A percentile compares a stretch with the other conserved stretches of the same genome.
These are phyloP conservation scores for Monilinia polystroma DNA, from an alignment of 2,329 filamentous ascomycete species.

Conservation along the genomic window DNA sequence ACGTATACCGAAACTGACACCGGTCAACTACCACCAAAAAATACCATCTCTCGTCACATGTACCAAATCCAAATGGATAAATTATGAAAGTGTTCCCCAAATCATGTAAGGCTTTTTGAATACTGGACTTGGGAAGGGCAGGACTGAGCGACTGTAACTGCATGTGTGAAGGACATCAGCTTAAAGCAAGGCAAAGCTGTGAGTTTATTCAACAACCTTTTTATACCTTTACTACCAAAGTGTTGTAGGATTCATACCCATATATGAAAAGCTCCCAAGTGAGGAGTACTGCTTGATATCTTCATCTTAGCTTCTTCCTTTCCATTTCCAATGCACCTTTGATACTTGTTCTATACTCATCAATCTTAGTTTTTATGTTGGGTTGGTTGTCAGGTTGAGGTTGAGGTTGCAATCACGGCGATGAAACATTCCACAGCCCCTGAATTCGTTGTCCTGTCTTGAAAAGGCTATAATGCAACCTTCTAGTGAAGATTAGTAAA, in stretches of 20 bases:
- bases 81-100: background rate
- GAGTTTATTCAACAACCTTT: background rate
- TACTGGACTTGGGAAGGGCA: too few species aligned
- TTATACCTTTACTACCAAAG: background rate
- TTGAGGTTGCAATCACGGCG: background rate
- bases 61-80: background rate
- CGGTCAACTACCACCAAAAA: background rate
- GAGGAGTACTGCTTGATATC: background rate
- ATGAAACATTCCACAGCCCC: too few species aligned
- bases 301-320: background rate
- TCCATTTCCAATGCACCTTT: background rate
- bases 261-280: background rate
- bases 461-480: conserved; percentile 10
- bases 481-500: background rate
- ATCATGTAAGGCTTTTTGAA: background rate
- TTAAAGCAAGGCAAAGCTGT: background rate
- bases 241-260: too few species aligned
- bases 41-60: background rate
- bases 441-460: conserved; percentile 6
- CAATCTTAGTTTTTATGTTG: background rate
- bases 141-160: background rate
- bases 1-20: background rate
- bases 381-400: background rate
- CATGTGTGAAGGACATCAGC: background rate
- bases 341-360: background rate